phyloP scores from a whole-genome alignment of 768 basidiomycete species.

The Rhizopogon rudus region DNA sequence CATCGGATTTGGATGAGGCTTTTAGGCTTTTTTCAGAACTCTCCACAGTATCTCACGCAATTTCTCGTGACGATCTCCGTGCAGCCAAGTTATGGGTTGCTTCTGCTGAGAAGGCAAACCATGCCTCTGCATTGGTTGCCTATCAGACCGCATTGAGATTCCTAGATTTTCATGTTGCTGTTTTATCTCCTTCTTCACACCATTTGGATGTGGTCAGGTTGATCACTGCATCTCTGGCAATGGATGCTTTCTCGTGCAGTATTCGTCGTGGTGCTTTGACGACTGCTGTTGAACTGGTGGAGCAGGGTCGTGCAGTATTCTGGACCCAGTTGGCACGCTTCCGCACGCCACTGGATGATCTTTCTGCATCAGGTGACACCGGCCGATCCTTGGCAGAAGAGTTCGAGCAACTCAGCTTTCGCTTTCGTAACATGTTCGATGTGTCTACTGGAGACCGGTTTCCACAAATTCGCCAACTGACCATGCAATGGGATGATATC shows the following conservation, averaged over 20 bases:
- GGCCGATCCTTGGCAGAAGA: conserved; percentile 17
- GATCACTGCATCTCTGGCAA: conserved; percentile 6
- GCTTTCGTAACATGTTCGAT: not conserved
- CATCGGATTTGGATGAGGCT: not conserved
- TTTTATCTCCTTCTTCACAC: not conserved
- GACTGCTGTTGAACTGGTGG: conserved; percentile 29
- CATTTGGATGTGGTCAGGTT: not conserved
- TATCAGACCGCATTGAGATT: not conserved
- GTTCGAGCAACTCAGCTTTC: conserved; percentile 18
- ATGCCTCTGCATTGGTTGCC: not conserved
- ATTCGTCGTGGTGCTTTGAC: conserved; percentile 10
- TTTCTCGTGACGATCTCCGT: not conserved
- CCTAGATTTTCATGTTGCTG: not conserved
- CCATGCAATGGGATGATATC: conserved; percentile 5
- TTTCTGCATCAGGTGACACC: conserved; percentile 10
- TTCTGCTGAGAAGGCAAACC: not conserved
- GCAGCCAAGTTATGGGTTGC: not conserved
- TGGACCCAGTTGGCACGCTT: conserved; percentile 24
- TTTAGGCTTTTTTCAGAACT: not conserved
- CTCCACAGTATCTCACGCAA: not conserved
- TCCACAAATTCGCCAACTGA: not conserved
- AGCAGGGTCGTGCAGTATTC: conserved; percentile 22
- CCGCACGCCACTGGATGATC: conserved; percentile 19
- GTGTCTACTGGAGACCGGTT: not conserved
- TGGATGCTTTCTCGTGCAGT: conserved; percentile 20